These are phyloP conservation scores for Pichia cactophila DNA, from an alignment of 1,139 yeast genomes.

Conservation along the genomic window DNA sequence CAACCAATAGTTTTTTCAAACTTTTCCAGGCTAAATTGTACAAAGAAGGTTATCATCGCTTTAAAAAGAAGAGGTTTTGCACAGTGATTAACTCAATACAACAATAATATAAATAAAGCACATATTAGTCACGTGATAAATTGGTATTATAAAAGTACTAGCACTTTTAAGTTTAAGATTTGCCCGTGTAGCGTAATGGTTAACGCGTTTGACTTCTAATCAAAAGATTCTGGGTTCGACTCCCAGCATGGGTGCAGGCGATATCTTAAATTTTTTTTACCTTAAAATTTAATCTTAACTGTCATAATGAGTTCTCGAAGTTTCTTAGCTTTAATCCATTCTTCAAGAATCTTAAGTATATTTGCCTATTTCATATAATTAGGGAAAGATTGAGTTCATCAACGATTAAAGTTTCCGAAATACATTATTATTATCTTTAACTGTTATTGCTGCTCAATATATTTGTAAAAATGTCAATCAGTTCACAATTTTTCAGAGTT, in stretches of 20 bases:
- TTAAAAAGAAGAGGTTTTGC: too few species aligned
- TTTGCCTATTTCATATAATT: too few species aligned
- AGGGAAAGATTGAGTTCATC: too few species aligned
- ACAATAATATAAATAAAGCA: too few species aligned
- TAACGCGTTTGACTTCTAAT: constrained; percentile 21
- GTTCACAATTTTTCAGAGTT: background rate
- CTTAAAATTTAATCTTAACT: background rate
- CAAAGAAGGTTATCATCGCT: too few species aligned
- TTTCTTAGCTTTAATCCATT: background rate
- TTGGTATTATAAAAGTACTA: background rate
- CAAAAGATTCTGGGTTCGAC: constrained; percentile 21
- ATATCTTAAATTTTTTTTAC: constrained; percentile 9
- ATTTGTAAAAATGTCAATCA: background rate
- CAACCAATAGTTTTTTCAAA: too few species aligned
- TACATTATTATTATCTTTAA: too few species aligned
- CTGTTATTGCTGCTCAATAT: background rate
- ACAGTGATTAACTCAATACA: too few species aligned
- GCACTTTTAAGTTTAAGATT: constrained; percentile 2
- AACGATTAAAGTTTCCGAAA: too few species aligned
- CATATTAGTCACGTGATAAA: too few species aligned
- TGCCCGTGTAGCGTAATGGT: constrained; percentile 21
- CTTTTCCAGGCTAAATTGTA: too few species aligned
- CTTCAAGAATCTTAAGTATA: too few species aligned
- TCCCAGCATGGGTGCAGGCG: constrained; percentile 20
- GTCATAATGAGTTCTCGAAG: background rate